Conservation (phyloP, 2,329 filamentous ascomycete genomes). For the Bisporella sp. region DNA sequence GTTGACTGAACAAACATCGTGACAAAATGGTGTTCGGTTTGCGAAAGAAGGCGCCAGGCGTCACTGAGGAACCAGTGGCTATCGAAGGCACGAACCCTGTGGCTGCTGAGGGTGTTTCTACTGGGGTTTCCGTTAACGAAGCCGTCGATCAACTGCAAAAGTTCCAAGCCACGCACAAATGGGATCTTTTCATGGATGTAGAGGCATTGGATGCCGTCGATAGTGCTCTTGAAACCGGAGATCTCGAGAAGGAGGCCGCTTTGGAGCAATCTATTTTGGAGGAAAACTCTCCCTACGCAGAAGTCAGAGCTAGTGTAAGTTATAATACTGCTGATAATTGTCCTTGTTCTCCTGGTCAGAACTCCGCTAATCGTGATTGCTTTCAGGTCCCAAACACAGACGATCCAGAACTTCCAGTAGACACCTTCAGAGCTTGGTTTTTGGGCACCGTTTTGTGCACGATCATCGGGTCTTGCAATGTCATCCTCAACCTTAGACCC, state of each 20-base stretch:
- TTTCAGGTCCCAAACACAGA: conserved; percentile 7
- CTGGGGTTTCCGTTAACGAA: background rate
- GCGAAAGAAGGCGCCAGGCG: no score
- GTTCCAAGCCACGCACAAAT: background rate
- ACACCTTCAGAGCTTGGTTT: conserved; percentile 57
- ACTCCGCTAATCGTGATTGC: background rate
- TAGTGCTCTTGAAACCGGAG: background rate
- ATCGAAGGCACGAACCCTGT: background rate
- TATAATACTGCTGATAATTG: no score
- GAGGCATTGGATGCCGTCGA: conserved; percentile 6
- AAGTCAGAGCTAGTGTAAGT: conserved; percentile 1
- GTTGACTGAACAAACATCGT: no score
- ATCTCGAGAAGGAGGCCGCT: conserved; percentile 7
- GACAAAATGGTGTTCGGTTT: no score
- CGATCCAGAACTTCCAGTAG: conserved; percentile 41
- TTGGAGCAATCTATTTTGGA: conserved; percentile 5
- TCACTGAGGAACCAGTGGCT: no score
- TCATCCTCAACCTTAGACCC: conserved; percentile 23
- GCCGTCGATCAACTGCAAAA: background rate
- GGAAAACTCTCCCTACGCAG: conserved; percentile 12
- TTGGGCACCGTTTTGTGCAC: conserved; percentile 30
- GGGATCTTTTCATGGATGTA: conserved; percentile 8
- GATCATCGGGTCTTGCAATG: conserved; percentile 19
- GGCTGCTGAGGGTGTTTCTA: background rate
- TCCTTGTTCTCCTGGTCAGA: background rate